Evolutionary conservation across 1,284 basidiomycete species (phyloP).

Genomic region (Bjerkandera adusta): DNA sequence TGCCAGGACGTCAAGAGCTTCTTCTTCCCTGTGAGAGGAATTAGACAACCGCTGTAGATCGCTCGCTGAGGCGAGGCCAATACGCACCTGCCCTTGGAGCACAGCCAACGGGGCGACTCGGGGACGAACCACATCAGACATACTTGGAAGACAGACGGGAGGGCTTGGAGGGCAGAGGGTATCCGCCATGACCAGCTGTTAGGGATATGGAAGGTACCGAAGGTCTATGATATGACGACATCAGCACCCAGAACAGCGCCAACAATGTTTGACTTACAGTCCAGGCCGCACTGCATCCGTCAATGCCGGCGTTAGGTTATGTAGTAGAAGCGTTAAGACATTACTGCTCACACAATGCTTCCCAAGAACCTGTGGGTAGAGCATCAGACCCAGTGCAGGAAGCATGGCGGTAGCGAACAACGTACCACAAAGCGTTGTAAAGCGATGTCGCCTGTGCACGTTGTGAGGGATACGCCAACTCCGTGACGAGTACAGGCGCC

Average conservation of each 20-base stretch:
- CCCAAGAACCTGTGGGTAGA: conserved; percentile 31
- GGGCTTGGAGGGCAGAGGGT: conserved; percentile 58
- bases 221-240: conserved; percentile 36
- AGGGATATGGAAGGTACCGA: conserved; percentile 52
- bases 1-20: conserved; percentile 47
- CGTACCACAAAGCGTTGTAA: conserved; percentile 55
- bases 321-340: conserved; percentile 6
- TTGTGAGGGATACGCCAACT: conserved; percentile 53
- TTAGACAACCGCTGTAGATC: conserved; percentile 5
- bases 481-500: conserved; percentile 53
- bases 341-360: conserved; percentile 41
- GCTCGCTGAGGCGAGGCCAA: neutral
- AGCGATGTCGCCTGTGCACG: conserved; percentile 50
- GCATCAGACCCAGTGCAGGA: neutral
- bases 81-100: conserved; percentile 46
- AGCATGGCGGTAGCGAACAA: conserved; percentile 11
- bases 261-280: too few relatives aligned
- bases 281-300: conserved; percentile 47
- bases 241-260: neutral
- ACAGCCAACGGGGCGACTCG: conserved; percentile 60
- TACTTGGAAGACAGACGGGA: conserved; percentile 56
- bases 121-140: conserved; percentile 53
- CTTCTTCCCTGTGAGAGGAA: conserved; percentile 30
- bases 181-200: conserved; percentile 59
- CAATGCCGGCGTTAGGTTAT: neutral